Evolutionary conservation across 441 rosid species (phyloP), one percentile per base, ranked within the genome.

Genomic region (Iberis amara): DNA sequence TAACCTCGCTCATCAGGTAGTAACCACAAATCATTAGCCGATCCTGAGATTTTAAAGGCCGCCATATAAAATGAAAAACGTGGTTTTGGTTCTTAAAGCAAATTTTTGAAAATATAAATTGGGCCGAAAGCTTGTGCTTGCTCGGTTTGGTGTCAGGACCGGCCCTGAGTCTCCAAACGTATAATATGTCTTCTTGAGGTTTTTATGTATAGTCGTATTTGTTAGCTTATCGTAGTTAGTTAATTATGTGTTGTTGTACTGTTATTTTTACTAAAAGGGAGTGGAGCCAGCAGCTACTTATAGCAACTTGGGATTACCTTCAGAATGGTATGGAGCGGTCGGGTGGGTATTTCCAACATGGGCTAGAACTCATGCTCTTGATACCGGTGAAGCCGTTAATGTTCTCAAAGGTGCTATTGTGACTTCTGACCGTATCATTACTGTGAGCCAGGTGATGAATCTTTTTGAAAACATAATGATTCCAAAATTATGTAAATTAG

Each of bases 301-400:
- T 52, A 64, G 68, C 67, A 75, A 83, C 58, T 76, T 91, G 63
- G 98, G 96, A 54, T 66, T 91, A 49, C 85, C 96, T 49, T 44
- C 74, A 0, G 79, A 91, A 55, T 91, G 98, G 98, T 88, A 85
- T 47, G 90, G 94, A 59, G 95, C 96, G 12, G 60, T 87, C 18
- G 98, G 69, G 54, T 88, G 96, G 98, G 94, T 91, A 46, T 91
- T 91, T 63, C 98, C 98, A 5, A 83, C 81, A 5, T 85, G 95
- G 96, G 98, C 96, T 41, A 83, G 98, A 77, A 73, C 96, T 8
- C 98, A 91, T 74, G 96, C 98, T 45, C 96, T 91, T n/a, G 98
- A 91, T 78, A 85, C 86, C 1, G 98, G 98, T 41, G 94, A 82
- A 76, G 96, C 98, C 2, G 95, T 91, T 63, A 91, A 85, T 78